A percentile compares a stretch with the other conserved stretches of the same genome.
phyloP scores from a whole-genome alignment of 1,139 yeast genomes.

The Debaryomyces nepalensis region DNA sequence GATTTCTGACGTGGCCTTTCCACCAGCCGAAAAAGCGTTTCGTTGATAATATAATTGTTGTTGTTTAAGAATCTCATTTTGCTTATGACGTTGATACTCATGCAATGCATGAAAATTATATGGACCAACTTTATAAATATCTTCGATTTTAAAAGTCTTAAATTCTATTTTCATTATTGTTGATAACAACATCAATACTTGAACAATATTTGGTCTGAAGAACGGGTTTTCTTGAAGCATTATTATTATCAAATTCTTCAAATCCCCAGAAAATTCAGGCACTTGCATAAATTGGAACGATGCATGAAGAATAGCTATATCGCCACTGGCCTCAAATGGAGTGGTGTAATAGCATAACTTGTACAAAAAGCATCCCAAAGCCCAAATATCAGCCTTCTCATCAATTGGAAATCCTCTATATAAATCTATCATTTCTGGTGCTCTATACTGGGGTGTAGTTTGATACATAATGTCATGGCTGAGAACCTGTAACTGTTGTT shows the following conservation, averaged over 20 bases:
- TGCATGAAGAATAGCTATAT: constrained; percentile 72
- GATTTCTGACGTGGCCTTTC: constrained; percentile 16
- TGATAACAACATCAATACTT: constrained; percentile 48
- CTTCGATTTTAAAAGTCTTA: constrained; percentile 34
- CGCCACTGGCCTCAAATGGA: constrained; percentile 79
- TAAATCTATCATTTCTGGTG: constrained; percentile 83
- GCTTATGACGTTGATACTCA: constrained; percentile 48
- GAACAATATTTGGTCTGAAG: constrained; percentile 85
- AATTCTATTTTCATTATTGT: constrained; percentile 39
- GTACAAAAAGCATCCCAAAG: constrained; percentile 76
- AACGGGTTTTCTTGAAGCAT: constrained; percentile 80
- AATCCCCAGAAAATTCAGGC: constrained; percentile 62
- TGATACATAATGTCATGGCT: constrained; percentile 73
- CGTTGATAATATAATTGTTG: constrained; percentile 43
- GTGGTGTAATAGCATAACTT: constrained; percentile 80
- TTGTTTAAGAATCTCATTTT: constrained; percentile 40
- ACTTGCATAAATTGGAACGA: constrained; percentile 60
- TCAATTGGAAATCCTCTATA: constrained; percentile 70
- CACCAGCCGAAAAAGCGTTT: constrained; percentile 18
- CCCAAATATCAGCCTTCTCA: constrained; percentile 84
- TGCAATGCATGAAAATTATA: constrained; percentile 52
- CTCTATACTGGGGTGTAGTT: constrained; percentile 81
- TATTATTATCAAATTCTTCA: constrained; percentile 76
- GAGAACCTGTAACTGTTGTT: constrained; percentile 61
- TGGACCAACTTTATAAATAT: constrained; percentile 44